Conservation (phyloP, 129 eudicot genomes). For the Solidago caesia region DNA sequence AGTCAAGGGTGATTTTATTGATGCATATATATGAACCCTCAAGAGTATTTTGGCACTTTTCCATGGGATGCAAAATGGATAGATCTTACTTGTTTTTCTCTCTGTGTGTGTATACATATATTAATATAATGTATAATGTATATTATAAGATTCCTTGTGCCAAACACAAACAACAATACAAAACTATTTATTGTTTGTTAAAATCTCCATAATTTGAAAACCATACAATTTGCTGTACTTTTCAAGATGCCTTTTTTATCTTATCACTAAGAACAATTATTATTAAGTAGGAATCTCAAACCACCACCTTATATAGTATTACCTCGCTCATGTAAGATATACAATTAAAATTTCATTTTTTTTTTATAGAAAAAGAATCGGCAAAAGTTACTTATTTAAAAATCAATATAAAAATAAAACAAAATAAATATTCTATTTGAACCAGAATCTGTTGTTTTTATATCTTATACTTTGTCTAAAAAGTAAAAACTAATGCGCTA, state of each 20-base stretch:
- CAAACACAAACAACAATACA: constrained; percentile 26
- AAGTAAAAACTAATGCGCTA: background rate
- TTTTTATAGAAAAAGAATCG: background rate
- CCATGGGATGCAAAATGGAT: background rate
- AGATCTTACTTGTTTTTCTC: too few species aligned
- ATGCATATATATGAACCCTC: too few species aligned
- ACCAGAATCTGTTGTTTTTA: background rate
- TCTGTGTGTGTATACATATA: too few species aligned
- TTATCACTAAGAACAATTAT: constrained; percentile 23
- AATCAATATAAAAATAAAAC: background rate
- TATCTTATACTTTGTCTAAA: background rate
- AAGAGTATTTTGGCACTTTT: background rate
- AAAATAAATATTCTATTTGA: background rate
- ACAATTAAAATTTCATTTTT: background rate
- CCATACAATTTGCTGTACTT: constrained; percentile 36
- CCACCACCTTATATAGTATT: constrained; percentile 20
- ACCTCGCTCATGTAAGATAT: background rate
- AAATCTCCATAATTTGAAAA: constrained; percentile 22
- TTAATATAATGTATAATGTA: background rate
- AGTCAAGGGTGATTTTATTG: background rate
- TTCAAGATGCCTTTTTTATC: constrained; percentile 35
- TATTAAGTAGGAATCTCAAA: constrained; percentile 11
- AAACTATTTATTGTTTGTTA: background rate
- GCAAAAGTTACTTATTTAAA: background rate
- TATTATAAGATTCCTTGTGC: constrained; percentile 4